A percentile compares a stretch with the other conserved stretches of the same genome.
phyloP scores from a whole-genome alignment of 164 flowering plant genomes.

The Stephania japonica region DNA sequence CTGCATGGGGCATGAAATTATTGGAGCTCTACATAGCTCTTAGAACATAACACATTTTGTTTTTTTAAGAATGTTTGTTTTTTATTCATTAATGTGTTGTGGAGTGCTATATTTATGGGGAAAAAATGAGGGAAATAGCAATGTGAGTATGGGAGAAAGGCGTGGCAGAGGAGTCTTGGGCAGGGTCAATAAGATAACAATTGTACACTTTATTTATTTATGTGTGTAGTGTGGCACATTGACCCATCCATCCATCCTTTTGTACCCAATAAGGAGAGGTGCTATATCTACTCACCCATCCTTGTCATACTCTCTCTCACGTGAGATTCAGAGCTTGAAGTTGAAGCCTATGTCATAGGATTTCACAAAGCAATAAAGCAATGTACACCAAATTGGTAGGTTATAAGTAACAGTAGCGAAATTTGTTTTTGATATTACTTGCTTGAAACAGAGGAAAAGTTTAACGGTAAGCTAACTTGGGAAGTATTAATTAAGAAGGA shows the following conservation, averaged over 20 bases:
- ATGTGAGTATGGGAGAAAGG: constrained; percentile 1
- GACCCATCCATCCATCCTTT: constrained; percentile 29
- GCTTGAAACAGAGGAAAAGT: too few relatives aligned
- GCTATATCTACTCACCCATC: constrained; percentile 17
- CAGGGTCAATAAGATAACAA: not conserved
- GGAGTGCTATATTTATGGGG: not conserved
- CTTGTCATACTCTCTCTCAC: not conserved
- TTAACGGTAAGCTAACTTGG: too few relatives aligned
- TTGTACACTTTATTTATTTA: not conserved
- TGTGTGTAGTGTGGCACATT: constrained; percentile 2
- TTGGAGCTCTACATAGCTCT: not conserved
- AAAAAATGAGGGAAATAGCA: constrained; percentile 1
- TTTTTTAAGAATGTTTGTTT: not conserved
- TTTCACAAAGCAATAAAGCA: not conserved
- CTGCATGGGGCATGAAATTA: constrained; percentile 29
- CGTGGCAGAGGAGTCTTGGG: constrained; percentile 26
- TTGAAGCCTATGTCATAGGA: constrained; percentile 1
- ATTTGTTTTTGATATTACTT: too few relatives aligned
- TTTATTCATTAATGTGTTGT: not conserved
- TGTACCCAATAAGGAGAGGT: constrained; percentile 10
- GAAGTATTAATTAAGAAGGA: too few relatives aligned
- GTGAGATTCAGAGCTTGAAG: constrained; percentile 5
- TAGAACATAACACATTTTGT: too few relatives aligned
- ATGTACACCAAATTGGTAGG: too few relatives aligned
- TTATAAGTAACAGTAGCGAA: too few relatives aligned